Percentiles rank a stretch among this genome's conserved stretches.
Conservation (phyloP, 23 red algal genomes). For the Cyanidioschyzon merolae region DNA sequence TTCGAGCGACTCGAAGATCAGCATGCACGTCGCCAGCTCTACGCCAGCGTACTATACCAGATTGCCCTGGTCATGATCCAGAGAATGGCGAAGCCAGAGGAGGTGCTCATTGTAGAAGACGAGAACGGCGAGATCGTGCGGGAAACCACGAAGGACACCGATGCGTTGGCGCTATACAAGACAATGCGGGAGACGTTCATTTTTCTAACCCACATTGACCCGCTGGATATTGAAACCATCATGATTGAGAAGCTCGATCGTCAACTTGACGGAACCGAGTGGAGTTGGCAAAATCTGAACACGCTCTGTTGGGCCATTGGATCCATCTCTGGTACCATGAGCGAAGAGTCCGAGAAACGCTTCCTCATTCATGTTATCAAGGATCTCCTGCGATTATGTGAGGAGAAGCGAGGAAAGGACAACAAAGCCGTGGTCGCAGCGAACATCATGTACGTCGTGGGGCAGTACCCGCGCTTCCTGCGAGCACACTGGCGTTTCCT, state of each 20-base stretch:
- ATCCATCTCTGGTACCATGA: slow-evolving; percentile 91
- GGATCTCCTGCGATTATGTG: slow-evolving; percentile 80
- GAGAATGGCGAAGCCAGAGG: slow-evolving; percentile 95
- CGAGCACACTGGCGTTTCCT: slow-evolving; percentile 97
- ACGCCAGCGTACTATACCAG: slow-evolving; percentile 13
- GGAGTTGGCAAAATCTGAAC: slow-evolving; percentile 96
- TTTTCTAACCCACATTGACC: slow-evolving; percentile 77
- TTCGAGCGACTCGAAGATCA: neutral
- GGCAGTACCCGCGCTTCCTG: slow-evolving; percentile 94
- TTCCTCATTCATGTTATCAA: slow-evolving; percentile 94
- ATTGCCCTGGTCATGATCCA: slow-evolving; percentile 64
- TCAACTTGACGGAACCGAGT: slow-evolving; percentile 81
- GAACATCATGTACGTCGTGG: slow-evolving; percentile 99
- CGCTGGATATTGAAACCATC: slow-evolving; percentile 72
- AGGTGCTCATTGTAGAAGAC: slow-evolving; percentile 97
- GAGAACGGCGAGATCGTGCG: slow-evolving; percentile 98
- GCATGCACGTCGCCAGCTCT: slow-evolving; percentile 8
- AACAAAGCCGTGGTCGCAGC: slow-evolving; percentile 98
- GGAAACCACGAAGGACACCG: slow-evolving; percentile 92
- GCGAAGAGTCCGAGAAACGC: slow-evolving; percentile 79
- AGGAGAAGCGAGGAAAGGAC: slow-evolving; percentile 95
- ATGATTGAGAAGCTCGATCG: slow-evolving; percentile 75
- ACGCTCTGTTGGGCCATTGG: slow-evolving; percentile 99
- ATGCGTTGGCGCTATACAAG: slow-evolving; percentile 90
- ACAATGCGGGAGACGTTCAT: slow-evolving; percentile 89